Evolutionary conservation across 2,329 filamentous ascomycete species (phyloP), one percentile per base, ranked within the genome.

Genomic region (Aspergillus glaucus): DNA sequence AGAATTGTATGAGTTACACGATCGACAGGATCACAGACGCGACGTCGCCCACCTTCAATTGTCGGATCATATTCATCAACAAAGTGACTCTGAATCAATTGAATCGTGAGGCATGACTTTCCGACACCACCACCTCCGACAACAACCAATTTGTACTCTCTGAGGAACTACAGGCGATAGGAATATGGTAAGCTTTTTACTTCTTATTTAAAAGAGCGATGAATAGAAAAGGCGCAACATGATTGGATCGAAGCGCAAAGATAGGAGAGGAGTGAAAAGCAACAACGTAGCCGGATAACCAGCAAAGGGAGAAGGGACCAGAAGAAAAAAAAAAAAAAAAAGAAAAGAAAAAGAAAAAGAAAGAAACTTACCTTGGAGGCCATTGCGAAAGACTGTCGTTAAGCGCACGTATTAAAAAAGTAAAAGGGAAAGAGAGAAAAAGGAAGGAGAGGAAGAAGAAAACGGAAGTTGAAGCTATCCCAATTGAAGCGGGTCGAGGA

Each of bases 51-150:
- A 75, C 93, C 93, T 87, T 98, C 93, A 67, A 98, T 97, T 64
- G 93, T 98, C 50, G 93, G 93, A 74, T 98, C 93, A 74, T 98
- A 98, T 74, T 97, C 93, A 73, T 97, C 93, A 69, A 97, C 92
- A 77, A 98, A 98, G 72, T 98, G 93, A 72, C 87, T 92, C 76
- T 91, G 86, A 64, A 88, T 89, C 73, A 92, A 83, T 78, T 97
- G 93, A 67, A 98, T 97, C 51, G 93, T 97, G 79, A 98, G 82
- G 76, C 93, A 97, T 54, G 92, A 97, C 80, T 98, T 98, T 77
- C 93, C 93, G 58, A 98, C 93, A 72, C 93, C 93, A 80, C 93
- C 93, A 65, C 94, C 93, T 63, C 93, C 93, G 59, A 98, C 91
- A 54, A 97, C 93, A 53, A 98, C 93, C 75, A 95, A 76, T 76